Percentiles rank a stretch among this genome's conserved stretches.
phyloP scores from a whole-genome alignment of 495 filamentous ascomycete genomes.

The Paragyromitra xinjiangensis region DNA sequence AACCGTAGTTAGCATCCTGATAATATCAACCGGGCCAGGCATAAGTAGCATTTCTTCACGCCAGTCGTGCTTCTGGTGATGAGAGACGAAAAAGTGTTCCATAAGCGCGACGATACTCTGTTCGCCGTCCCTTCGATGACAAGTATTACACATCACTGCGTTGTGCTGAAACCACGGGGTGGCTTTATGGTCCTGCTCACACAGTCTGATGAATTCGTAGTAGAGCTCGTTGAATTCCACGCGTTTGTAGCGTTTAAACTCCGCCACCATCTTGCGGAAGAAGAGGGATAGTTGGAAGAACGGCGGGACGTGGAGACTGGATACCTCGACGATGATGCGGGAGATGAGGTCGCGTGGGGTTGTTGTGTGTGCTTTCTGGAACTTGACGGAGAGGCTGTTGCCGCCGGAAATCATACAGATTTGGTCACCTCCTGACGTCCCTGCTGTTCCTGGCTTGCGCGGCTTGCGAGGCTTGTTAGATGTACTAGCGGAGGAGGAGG shows the following conservation, averaged over 20 bases:
- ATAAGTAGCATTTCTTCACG: slow-evolving; percentile 52
- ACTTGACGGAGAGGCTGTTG: slow-evolving; percentile 26
- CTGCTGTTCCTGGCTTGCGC: slow-evolving; percentile 39
- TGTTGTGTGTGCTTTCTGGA: slow-evolving; percentile 26
- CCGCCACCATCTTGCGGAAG: slow-evolving; percentile 38
- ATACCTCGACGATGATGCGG: slow-evolving; percentile 33
- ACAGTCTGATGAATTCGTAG: slow-evolving; percentile 42
- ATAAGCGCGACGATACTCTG: slow-evolving; percentile 41
- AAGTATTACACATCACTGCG: slow-evolving; percentile 26
- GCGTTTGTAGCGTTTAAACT: slow-evolving; percentile 37
- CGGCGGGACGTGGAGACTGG: slow-evolving; percentile 16
- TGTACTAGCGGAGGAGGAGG: slow-evolving; percentile 17
- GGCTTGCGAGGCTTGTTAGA: slow-evolving; percentile 25
- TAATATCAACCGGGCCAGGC: slow-evolving; percentile 39
- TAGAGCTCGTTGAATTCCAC: slow-evolving; percentile 44
- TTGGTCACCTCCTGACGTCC: slow-evolving; percentile 22
- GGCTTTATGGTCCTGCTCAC: slow-evolving; percentile 25
- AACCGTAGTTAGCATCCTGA: slow-evolving; percentile 17
- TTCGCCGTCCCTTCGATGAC: slow-evolving; percentile 20
- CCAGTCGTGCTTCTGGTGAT: slow-evolving; percentile 39
- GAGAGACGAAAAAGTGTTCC: slow-evolving; percentile 41
- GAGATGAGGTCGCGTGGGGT: slow-evolving; percentile 35
- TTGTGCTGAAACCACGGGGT: slow-evolving; percentile 31
- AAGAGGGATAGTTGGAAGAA: slow-evolving; percentile 45
- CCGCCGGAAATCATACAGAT: slow-evolving; percentile 19